Evolutionary conservation across 179 eudicot species (phyloP).

Genomic region (Heliamphora pulchella): DNA sequence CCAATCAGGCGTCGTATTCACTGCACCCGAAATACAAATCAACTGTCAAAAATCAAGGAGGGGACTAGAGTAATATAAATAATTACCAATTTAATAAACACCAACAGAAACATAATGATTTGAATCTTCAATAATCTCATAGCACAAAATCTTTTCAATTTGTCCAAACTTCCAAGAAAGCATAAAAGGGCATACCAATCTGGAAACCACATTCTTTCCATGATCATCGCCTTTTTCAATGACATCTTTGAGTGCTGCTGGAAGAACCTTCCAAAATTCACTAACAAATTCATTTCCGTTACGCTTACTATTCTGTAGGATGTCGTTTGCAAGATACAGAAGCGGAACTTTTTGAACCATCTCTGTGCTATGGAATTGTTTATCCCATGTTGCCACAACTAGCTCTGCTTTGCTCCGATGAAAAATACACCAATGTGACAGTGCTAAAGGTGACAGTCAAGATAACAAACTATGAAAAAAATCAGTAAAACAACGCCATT

Average conservation of each 20-base stretch:
- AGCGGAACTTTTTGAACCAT: slow-evolving; percentile 69
- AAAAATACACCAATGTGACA: slow-evolving; percentile 98
- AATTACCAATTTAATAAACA: not conserved
- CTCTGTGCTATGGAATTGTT: slow-evolving; percentile 59
- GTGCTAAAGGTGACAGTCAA: slow-evolving; percentile 53
- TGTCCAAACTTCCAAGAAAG: slow-evolving; percentile 8
- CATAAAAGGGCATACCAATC: slow-evolving; percentile 60
- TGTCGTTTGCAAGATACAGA: slow-evolving; percentile 91
- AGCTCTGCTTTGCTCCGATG: slow-evolving; percentile 85
- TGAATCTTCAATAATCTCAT: not conserved
- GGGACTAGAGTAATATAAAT: not conserved
- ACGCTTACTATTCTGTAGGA: slow-evolving; percentile 90
- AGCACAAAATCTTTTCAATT: not conserved
- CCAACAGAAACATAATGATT: not conserved
- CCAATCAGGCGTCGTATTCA: not conserved
- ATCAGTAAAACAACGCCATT: not conserved
- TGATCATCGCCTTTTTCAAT: slow-evolving; percentile 59
- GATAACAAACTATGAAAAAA: slow-evolving; percentile 24
- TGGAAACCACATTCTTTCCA: slow-evolving; percentile 64
- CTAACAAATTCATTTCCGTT: slow-evolving; percentile 93
- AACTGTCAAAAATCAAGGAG: not conserved
- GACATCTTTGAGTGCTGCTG: slow-evolving; percentile 80
- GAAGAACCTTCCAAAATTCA: slow-evolving; percentile 97
- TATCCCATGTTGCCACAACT: slow-evolving; percentile 83
- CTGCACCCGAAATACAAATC: not conserved